Evolutionary conservation across 495 filamentous ascomycete genomes (phyloP).

Genomic region (Penicillium desertorum): DNA sequence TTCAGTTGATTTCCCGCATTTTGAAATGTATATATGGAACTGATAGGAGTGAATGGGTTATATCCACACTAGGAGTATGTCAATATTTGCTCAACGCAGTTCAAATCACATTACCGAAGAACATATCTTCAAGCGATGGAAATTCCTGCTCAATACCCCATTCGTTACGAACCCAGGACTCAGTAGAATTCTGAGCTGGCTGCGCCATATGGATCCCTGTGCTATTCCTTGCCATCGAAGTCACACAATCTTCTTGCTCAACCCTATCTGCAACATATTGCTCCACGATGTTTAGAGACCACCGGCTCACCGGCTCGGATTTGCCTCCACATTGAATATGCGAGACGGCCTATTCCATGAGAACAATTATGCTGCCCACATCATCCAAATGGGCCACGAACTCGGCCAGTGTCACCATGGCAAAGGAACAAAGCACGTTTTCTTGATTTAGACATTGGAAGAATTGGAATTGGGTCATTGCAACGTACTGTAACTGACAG

Average conservation of each 20-base stretch:
- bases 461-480: background rate
- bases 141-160: slow-evolving; percentile 20
- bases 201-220: background rate
- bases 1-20: background rate
- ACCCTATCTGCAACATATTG: slow-evolving; percentile 14
- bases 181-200: background rate
- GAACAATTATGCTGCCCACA: slow-evolving; percentile 1
- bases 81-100: background rate
- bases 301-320: slow-evolving; percentile 22
- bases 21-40: background rate
- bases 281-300: slow-evolving; percentile 21
- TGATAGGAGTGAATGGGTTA: background rate
- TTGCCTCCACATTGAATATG: slow-evolving; percentile 24
- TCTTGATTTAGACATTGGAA: background rate
- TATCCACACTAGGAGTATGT: background rate
- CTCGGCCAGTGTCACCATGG: background rate
- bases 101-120: slow-evolving; percentile 10
- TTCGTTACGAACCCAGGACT: slow-evolving; percentile 11
- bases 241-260: background rate
- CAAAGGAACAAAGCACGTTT: background rate
- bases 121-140: slow-evolving; percentile 24
- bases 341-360: slow-evolving; percentile 16
- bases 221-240: background rate
- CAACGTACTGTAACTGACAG: background rate
- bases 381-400: slow-evolving; percentile 6